A percentile compares a stretch with the other conserved stretches of the same genome.
Conservation (phyloP, 441 rosid species). For the Adansonia madagascariensis region DNA sequence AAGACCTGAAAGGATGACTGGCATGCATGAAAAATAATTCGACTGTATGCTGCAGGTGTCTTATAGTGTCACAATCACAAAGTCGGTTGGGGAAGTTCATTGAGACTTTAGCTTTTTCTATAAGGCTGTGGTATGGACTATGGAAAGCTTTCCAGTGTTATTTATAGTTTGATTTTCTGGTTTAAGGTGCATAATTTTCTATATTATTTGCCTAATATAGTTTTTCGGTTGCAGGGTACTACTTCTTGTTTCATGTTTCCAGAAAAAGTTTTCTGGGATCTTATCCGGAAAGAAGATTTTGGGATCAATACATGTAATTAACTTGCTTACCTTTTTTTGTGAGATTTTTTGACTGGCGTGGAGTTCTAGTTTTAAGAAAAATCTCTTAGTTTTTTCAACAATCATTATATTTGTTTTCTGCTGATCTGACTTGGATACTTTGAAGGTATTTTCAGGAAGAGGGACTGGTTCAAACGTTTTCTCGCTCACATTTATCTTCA, state of each 20-base stretch:
- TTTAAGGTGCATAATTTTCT: constrained; percentile 19
- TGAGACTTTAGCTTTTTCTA: constrained; percentile 69
- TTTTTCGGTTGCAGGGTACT: constrained; percentile 66
- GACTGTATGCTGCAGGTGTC: constrained; percentile 62
- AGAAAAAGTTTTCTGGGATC: constrained; percentile 58
- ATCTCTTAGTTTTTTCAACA: constrained; percentile 23
- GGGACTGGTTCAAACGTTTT: constrained; percentile 71
- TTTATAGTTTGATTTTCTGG: constrained; percentile 17
- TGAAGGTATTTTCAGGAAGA: constrained; percentile 69
- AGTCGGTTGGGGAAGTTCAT: constrained; percentile 68
- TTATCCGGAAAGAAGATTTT: constrained; percentile 62
- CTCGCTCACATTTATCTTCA: constrained; percentile 55
- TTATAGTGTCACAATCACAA: constrained; percentile 44
- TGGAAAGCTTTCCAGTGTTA: constrained; percentile 21
- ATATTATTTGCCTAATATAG: constrained; percentile 29
- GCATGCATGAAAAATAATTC: constrained; percentile 24
- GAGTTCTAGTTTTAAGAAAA: constrained; percentile 23
- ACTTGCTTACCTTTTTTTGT: constrained; percentile 28
- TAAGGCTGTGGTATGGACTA: constrained; percentile 77
- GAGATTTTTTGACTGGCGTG: constrained; percentile 9
- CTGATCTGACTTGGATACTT: constrained; percentile 46
- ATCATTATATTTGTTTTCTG: constrained; percentile 32
- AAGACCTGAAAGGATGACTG: constrained; percentile 22
- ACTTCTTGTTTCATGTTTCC: constrained; percentile 69
- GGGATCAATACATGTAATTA: constrained; percentile 73